Base-by-base conservation (phyloP, 305 asterid species). In the Striga hermonthica region DNA sequence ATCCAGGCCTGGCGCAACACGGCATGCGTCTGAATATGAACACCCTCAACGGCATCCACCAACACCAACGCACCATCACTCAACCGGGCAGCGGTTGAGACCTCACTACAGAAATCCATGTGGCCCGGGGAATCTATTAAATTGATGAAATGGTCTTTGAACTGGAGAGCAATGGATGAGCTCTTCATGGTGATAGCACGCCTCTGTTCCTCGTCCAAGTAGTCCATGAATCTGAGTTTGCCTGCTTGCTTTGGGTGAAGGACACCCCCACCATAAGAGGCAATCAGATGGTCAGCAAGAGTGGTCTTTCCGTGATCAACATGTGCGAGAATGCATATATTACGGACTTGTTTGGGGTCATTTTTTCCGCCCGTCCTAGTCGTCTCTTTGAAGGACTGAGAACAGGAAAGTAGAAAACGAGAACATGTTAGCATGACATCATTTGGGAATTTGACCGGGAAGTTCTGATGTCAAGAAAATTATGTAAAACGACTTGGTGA, bases 251-350 rank as follows among this genome's bases (percentile, higher is more conserved):
- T 92, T 1, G 98, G 97, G 67, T 92, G 98, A 37, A 92, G 88
- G 62, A 92, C 88, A 4, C 98, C 98, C 64, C 97, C 98, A 41
- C 93, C 98, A 67, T 79, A 84, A 8, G 95, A 83, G 35, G 98
- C 93, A 66, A 92, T 92, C 44, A 92, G 64, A 69, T 92, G 98
- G 75, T 92, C 98, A 0, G 98, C 98, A 66, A 92, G 78, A 31
- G 98, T 92, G 0, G 98, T 92, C 81, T 92, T 92, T 37, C 98
- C 98, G 64, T 92, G 98, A 78, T 92, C 98, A 60, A 92, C 98
- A 71, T 92, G 98, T 4, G 98, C 98, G 43, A 92, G 98, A 66
- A 92, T 92, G 76, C 98, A 92, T 62, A 92, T 89, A 63, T 92
- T 92, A 50, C 98, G 80, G 10, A 81, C 68, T 39, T 74, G 72